Percentiles rank a stretch among this genome's conserved stretches.
Evolutionary conservation across 371 early-diverging fungal species (phyloP).

Genomic region (Rhizomucor miehei): DNA sequence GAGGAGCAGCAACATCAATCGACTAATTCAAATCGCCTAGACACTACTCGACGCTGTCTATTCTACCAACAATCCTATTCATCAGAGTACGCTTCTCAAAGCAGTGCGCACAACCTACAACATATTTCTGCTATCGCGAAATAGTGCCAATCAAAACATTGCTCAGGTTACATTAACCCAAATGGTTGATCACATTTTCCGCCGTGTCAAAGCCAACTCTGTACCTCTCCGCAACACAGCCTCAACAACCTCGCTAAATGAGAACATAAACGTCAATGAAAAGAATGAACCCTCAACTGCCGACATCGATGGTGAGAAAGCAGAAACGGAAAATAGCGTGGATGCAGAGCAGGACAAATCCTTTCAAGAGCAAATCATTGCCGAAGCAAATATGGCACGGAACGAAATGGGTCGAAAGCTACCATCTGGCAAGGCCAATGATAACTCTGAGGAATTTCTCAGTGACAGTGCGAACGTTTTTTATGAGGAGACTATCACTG

Average conservation of each 20-base stretch:
- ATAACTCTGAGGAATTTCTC: constrained; percentile 44
- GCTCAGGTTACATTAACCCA: constrained; percentile 88
- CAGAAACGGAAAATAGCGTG: constrained; percentile 2
- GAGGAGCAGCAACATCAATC: constrained; percentile 12
- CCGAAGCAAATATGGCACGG: constrained; percentile 48
- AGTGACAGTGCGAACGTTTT: constrained; percentile 47
- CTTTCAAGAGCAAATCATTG: constrained; percentile 47
- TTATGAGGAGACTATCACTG: constrained; percentile 23
- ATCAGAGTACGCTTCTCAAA: constrained; percentile 75
- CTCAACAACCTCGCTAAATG: constrained; percentile 12
- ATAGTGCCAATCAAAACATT: constrained; percentile 76
- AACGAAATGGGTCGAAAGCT: constrained; percentile 41
- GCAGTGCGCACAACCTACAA: constrained; percentile 79
- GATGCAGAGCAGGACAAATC: constrained; percentile 6
- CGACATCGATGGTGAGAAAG: neutral
- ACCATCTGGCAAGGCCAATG: constrained; percentile 32
- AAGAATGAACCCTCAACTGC: constrained; percentile 7
- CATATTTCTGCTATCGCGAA: constrained; percentile 68
- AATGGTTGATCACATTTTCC: constrained; percentile 86
- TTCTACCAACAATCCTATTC: constrained; percentile 62
- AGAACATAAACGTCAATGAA: neutral
- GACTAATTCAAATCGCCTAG: constrained; percentile 37
- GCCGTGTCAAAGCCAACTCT: constrained; percentile 47
- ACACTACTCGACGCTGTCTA: constrained; percentile 85
- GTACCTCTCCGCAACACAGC: constrained; percentile 4